Evolutionary conservation across 1,284 basidiomycete species (phyloP).

Genomic region (Ganoderma lucidum): DNA sequence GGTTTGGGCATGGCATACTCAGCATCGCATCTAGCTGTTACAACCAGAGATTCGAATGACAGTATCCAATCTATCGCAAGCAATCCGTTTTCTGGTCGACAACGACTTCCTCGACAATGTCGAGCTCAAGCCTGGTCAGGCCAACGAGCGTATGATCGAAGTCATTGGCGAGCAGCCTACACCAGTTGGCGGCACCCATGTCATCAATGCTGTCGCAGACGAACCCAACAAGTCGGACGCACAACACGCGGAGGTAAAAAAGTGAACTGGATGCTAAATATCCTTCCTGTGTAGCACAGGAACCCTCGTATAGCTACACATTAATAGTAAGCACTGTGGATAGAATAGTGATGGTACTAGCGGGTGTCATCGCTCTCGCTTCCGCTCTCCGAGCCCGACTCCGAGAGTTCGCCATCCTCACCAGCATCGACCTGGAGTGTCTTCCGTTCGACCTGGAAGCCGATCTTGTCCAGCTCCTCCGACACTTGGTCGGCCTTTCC

Average conservation of each 20-base stretch:
- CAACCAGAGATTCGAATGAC: slow-evolving; percentile 91
- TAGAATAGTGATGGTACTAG: slow-evolving; percentile 29
- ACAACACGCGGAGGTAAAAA: background rate
- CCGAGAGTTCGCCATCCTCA: slow-evolving; percentile 41
- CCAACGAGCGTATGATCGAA: slow-evolving; percentile 72
- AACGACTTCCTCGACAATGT: slow-evolving; percentile 91
- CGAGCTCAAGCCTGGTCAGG: slow-evolving; percentile 84
- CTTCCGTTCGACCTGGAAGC: slow-evolving; percentile 83
- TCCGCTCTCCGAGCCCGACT: slow-evolving; percentile 43
- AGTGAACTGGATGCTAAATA: slow-evolving; percentile 31
- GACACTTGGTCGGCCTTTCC: slow-evolving; percentile 82
- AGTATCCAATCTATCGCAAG: slow-evolving; percentile 92
- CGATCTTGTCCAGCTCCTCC: slow-evolving; percentile 67
- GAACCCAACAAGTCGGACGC: background rate
- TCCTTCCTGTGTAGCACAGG: slow-evolving; percentile 5
- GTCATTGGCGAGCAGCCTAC: slow-evolving; percentile 50
- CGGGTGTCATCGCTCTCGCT: slow-evolving; percentile 41
- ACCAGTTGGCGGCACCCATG: slow-evolving; percentile 11
- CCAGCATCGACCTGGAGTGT: slow-evolving; percentile 71
- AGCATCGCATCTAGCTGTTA: slow-evolving; percentile 63
- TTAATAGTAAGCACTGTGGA: slow-evolving; percentile 19
- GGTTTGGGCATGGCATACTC: background rate
- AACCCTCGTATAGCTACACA: slow-evolving; percentile 29
- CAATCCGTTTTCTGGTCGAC: slow-evolving; percentile 90
- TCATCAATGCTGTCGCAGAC: background rate